Conservation (phyloP, 2,329 filamentous ascomycete genomes). For the Dactylonectria macrodidyma region DNA sequence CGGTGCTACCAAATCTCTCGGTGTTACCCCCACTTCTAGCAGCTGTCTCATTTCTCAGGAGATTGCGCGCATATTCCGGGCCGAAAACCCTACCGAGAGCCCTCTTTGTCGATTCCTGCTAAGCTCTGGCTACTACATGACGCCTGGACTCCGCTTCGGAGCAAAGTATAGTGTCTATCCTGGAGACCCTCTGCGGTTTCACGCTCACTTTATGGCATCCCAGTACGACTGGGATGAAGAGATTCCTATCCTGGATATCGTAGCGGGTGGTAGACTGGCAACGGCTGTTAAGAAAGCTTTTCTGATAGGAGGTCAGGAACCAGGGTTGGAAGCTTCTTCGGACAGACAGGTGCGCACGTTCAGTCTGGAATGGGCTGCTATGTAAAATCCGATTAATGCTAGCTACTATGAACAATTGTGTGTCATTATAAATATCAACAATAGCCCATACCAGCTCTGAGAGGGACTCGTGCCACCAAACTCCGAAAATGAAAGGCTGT, state of each 20-base stretch:
- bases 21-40: conserved; percentile 56
- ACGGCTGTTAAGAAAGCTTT: conserved; percentile 98
- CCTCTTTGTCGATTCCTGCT: conserved; percentile 88
- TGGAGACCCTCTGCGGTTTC: conserved; percentile 93
- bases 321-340: conserved; percentile 49
- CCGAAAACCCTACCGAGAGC: conserved; percentile 41
- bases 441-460: conserved; percentile 12
- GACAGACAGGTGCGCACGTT: conserved; percentile 76
- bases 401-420: conserved; percentile 21
- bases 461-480: conserved; percentile 28
- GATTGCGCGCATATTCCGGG: conserved; percentile 28
- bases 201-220: conserved; percentile 94
- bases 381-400: conserved; percentile 68
- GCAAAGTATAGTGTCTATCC: conserved; percentile 96
- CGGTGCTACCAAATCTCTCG: conserved; percentile 41
- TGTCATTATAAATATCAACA: conserved; percentile 24
- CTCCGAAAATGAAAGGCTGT: conserved; percentile 29
- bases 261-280: conserved; percentile 88
- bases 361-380: conserved; percentile 93
- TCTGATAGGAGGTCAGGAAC: conserved; percentile 80
- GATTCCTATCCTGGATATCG: conserved; percentile 86
- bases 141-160: conserved; percentile 93
- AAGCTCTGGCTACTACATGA: conserved; percentile 84
- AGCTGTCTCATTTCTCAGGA: conserved; percentile 46
- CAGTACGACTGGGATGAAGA: conserved; percentile 90